phyloP scores from a whole-genome alignment of 1,139 yeast species.

The Protomyces inouyei region DNA sequence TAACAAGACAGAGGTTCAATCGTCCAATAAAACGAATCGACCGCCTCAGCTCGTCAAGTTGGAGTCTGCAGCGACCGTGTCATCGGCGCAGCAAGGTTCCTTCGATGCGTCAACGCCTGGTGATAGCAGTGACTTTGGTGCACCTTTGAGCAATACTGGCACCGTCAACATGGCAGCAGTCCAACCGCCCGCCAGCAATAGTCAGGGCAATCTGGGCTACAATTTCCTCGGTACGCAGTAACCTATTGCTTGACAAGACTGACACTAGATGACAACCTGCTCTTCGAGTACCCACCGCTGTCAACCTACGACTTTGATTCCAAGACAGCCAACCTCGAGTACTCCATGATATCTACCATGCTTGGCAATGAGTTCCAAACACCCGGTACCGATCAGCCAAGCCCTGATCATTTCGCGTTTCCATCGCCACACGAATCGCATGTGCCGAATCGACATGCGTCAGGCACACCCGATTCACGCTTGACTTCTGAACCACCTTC shows the following conservation, averaged over 20 bases:
- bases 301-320: conserved; percentile 50
- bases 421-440: conserved; percentile 9
- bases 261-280: conserved; percentile 9
- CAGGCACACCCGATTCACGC: not conserved
- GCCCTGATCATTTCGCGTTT: conserved; percentile 15
- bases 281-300: conserved; percentile 18
- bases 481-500: not conserved
- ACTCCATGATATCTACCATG: conserved; percentile 68
- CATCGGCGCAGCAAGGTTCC: not conserved
- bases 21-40: not conserved
- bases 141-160: not conserved
- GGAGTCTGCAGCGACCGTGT: not conserved
- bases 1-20: not conserved
- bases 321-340: conserved; percentile 76
- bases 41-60: not conserved
- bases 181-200: not conserved
- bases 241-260: not conserved
- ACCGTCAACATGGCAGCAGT: not conserved
- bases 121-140: not conserved
- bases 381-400: conserved; percentile 18
- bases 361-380: conserved; percentile 41
- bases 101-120: not conserved
- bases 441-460: not conserved
- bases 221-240: not conserved
- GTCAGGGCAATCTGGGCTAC: not conserved